Base-by-base conservation (phyloP, 176 grass and related monocot species). In the Aegilops tauschii region DNA sequence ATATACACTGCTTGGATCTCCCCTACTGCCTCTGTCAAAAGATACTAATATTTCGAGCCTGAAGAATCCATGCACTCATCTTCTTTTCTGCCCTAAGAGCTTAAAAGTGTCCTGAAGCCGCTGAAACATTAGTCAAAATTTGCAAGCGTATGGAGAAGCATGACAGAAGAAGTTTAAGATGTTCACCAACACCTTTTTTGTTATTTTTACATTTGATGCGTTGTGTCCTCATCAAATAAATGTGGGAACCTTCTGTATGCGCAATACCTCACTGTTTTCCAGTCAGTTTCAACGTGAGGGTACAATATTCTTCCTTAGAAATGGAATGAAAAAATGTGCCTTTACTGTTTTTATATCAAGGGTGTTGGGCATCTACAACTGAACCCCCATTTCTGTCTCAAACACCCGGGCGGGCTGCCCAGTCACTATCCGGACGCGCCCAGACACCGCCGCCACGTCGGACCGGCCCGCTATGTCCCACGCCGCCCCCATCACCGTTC, bases 41-140 rank as follows among this genome's bases (percentile, higher is more conserved):
- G 39, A 73, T 61, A 56, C 71, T 28, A 11, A 69, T 65, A 28
- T 78, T 78, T 76, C 49, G 70, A 18, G 72, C 88, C 32, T 86
- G 79, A 65, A 86, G 13, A 75, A 83, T 86, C 50, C 52, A 50
- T 30, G 28, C 50, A 14, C 71, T 49, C 31, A 69, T 37, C 8
- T 36, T 86, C 18, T 86, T 79, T 82, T 90, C 23, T 21, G 45
- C 70, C n/a, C 69, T 90, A 36, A 86, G 17, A 64, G 85, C 83
- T 29, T 64, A 70, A 31, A 90, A 35, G 1, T 86, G 85, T 44
- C 72, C 70, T 69, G 70, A 82, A 40, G 70, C 59, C 58, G 77
- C 84, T 73, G 63, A 62, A 76, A 73, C 13, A 34, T 69, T 12
- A 76, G 28, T 82, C 28, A 44, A 44, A 56, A 56, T 58, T 71